A percentile compares a stretch with the other conserved stretches of the same genome.
phyloP scores from a whole-genome alignment of 805 yeast species.

The Lachancea nothofagi region DNA sequence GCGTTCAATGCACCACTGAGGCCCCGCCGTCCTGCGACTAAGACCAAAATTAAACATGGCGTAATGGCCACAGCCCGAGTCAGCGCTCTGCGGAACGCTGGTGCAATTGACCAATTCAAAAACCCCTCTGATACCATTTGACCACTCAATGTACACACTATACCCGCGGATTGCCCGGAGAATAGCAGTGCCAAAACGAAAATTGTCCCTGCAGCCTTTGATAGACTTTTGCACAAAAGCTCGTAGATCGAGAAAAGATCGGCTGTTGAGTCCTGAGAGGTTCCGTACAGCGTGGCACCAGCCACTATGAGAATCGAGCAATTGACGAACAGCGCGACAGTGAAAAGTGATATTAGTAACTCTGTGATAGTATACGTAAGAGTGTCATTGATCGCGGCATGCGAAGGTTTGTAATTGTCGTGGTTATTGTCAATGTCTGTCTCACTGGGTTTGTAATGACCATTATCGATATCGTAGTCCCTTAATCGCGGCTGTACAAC shows the following conservation, averaged over 20 bases:
- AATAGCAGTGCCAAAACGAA: conserved; percentile 81
- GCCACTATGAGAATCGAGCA: conserved; percentile 86
- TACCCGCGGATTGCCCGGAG: conserved; percentile 90
- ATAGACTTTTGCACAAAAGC: conserved; percentile 53
- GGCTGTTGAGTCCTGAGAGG: conserved; percentile 62
- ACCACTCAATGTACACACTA: conserved; percentile 91
- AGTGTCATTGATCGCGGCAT: conserved; percentile 75
- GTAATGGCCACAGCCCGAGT: conserved; percentile 81
- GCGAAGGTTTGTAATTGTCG: conserved; percentile 63
- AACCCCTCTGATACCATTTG: conserved; percentile 95
- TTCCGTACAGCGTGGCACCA: conserved; percentile 71
- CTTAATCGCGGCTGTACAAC: conserved; percentile 80
- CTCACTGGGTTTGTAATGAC: conserved; percentile 45
- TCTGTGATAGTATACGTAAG: conserved; percentile 80
- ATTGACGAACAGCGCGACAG: conserved; percentile 87
- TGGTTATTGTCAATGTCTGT: conserved; percentile 35
- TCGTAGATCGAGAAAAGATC: conserved; percentile 79
- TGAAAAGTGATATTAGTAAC: conserved; percentile 72
- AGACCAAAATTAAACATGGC: conserved; percentile 75
- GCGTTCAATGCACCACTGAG: conserved; percentile 70
- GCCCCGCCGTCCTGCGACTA: conserved; percentile 77
- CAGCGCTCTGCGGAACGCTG: conserved; percentile 71
- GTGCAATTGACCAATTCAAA: conserved; percentile 71
- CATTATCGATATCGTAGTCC: conserved; percentile 67
- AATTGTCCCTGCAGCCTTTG: conserved; percentile 73